Evolutionary conservation across 2,329 filamentous ascomycete genomes (phyloP).

Genomic region (Ophiostoma piceae): DNA sequence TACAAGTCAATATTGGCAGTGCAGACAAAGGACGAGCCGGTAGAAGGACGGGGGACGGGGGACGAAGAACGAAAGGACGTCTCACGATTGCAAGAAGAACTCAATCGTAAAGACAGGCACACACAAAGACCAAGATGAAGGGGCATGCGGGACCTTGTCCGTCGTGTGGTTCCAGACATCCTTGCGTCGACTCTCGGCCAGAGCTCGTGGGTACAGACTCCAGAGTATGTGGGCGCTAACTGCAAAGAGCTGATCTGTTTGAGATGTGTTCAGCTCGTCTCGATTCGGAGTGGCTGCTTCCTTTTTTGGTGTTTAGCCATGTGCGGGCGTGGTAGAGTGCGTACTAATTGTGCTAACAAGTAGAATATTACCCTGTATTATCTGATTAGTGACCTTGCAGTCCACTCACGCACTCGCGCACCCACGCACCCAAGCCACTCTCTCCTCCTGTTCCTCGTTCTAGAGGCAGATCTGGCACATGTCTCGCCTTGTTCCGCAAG

Average conservation of each 20-base stretch:
- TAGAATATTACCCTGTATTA: no score
- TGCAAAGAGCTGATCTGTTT: background rate
- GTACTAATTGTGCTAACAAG: background rate
- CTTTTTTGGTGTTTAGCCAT: conserved; percentile 1
- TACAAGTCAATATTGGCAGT: background rate
- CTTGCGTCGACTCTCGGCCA: background rate
- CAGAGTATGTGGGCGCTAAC: background rate
- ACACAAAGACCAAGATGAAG: conserved; percentile 2
- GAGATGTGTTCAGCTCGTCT: conserved; percentile 12
- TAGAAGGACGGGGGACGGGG: background rate
- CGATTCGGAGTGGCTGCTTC: conserved; percentile 8
- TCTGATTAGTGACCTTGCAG: no score
- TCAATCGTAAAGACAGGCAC: background rate
- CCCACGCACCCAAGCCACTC: no score
- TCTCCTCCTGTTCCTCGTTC: background rate
- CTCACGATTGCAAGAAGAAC: no score
- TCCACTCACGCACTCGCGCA: no score
- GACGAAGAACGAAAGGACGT: background rate
- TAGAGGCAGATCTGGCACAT: background rate
- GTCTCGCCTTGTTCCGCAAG: conserved; percentile 13
- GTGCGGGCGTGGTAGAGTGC: background rate
- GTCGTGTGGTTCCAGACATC: conserved; percentile 6
- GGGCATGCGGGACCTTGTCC: conserved; percentile 8
- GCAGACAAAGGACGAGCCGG: background rate
- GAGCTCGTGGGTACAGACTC: background rate